Base-by-base conservation (phyloP, 2,329 filamentous ascomycete species). In the Ophidiomyces ophidiicola region DNA sequence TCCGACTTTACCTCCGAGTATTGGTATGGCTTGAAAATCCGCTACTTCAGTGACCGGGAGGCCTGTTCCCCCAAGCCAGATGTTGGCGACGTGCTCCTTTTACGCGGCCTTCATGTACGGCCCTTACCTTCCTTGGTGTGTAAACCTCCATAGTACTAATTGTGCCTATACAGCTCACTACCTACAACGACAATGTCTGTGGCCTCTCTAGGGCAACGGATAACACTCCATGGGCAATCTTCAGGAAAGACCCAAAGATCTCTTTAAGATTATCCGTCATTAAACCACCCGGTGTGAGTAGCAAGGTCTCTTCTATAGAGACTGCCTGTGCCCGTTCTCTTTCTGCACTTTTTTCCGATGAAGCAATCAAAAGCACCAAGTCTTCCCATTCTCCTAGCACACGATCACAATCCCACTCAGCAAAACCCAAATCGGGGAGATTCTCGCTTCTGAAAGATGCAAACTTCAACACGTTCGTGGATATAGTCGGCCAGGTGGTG, bases 401-500 rank as follows among this genome's bases (percentile, higher is more conserved):
- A n/a, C 7, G 7, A 11, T 21, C 10, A 6, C 2, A 14, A n/a
- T n/a, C n/a, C 11, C 14, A 11, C 3, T 14, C 23, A 17, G 29
- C 15, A n/a, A 21, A 24, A 34, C 17, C 32, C 40, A 28, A 21
- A 32, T 8, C 32, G 7, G 34, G 29, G 20, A 85, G 80, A 53
- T 80, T 78, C 50, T 65, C 64, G 24, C 62, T 79, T 12, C 68
- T 94, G 38, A 68, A 78, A 46, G 73, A 86, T 48, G 60, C 84
- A 1, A 51, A 61, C 2, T 60, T 69, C 0, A 56, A 58, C 10
- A 64, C 50, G 0, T 92, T 79, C 52, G 75, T 71, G 50, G 76
- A 94, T 53, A 54, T 92, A 1, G 64, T 83, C 12, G 85, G 73
- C 1, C 72, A 87, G 52, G 74, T 93, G 2, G 70, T 86, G 32